These are phyloP conservation scores for Smallanthus sonchifolius DNA, from an alignment of 129 eudicot species.

Conservation along the genomic window DNA sequence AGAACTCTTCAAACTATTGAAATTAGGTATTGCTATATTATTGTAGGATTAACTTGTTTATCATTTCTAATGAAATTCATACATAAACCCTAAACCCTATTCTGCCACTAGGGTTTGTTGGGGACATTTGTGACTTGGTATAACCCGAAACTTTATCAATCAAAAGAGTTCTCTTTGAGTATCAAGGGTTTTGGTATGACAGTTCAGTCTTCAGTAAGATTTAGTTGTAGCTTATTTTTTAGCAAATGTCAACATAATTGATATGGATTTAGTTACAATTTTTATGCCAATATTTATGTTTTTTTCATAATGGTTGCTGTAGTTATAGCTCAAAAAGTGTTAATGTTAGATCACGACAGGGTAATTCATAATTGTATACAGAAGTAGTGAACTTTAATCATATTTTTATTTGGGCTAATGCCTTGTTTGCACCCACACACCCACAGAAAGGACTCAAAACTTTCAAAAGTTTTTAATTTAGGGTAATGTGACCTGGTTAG, in stretches of 20 bases:
- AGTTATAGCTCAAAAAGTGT: neutral
- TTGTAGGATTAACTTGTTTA: neutral
- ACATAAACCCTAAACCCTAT: conserved; percentile 10
- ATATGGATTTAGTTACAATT: neutral
- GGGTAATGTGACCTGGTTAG: neutral
- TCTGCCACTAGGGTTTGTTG: neutral
- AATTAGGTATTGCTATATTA: neutral
- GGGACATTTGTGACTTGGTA: neutral
- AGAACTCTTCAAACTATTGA: neutral
- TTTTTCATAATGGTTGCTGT: neutral
- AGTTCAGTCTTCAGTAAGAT: neutral
- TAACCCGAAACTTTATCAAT: neutral
- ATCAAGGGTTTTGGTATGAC: neutral
- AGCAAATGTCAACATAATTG: neutral
- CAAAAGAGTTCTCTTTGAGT: neutral
- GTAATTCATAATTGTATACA: neutral
- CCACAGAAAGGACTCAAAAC: neutral
- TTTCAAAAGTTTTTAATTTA: neutral
- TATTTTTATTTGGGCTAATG: neutral
- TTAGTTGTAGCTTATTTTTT: neutral
- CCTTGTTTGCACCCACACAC: neutral
- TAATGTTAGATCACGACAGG: neutral
- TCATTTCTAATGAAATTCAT: neutral
- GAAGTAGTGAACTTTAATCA: neutral
- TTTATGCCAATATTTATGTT: neutral